phyloP scores from a whole-genome alignment of 2,329 filamentous ascomycete species.

The Blastomyces parvus region DNA sequence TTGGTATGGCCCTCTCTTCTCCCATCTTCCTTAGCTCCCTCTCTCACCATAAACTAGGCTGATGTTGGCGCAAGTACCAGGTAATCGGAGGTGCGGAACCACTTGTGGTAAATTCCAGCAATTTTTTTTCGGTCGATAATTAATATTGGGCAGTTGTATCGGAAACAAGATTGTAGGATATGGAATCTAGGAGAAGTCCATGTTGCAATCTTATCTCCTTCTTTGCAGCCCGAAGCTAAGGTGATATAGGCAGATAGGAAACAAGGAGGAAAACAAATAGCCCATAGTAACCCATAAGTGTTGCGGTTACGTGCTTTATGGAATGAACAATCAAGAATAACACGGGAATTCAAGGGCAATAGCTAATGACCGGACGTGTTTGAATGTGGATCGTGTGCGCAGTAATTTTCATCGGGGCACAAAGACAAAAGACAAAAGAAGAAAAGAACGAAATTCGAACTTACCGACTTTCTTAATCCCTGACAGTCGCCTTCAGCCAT shows the following conservation, averaged over 20 bases:
- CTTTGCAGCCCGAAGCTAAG: slow-evolving; percentile 40
- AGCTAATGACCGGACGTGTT: neutral
- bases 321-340: neutral
- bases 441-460: slow-evolving; percentile 12
- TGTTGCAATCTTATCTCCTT: slow-evolving; percentile 42
- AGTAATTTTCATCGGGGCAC: neutral
- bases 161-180: slow-evolving; percentile 41
- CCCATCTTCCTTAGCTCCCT: neutral
- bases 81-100: slow-evolving; percentile 2
- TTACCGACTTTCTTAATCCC: slow-evolving; percentile 32
- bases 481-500: slow-evolving; percentile 58
- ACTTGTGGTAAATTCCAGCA: neutral
- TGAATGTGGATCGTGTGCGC: neutral
- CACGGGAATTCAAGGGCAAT: neutral
- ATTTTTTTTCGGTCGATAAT: slow-evolving; percentile 17
- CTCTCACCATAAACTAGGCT: neutral
- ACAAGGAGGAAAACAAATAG: neutral
- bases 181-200: neutral
- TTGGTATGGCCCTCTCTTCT: neutral
- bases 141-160: slow-evolving; percentile 52
- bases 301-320: neutral
- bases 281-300: neutral
- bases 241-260: neutral
- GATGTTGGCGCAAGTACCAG: neutral
- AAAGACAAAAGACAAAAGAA: neutral